Base-by-base conservation (phyloP, 2,329 filamentous ascomycete species). In the Trichoderma polysporum region DNA sequence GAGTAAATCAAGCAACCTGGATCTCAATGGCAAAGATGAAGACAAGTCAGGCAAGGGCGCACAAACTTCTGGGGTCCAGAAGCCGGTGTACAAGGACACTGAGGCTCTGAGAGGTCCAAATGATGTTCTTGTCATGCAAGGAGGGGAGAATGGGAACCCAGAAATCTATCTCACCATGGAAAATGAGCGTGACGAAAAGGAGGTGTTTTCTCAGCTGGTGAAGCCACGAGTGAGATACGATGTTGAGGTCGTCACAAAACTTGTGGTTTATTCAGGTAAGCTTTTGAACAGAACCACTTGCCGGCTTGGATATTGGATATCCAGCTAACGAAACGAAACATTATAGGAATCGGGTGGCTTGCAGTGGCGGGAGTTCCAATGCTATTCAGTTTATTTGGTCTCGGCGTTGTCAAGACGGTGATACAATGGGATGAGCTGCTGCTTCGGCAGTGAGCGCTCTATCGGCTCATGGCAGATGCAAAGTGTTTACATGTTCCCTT, bases 231-330 rank as follows among this genome's bases (percentile, higher is more conserved):
- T 97, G 68, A 85, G 94, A 72, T 99, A 98, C 75, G 95, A 99
- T 79, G 94, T 98, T n/a, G 95, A 99, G 79, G 94, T 99, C 45
- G 91, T 99, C 41, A 98, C 95, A 5, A 98, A 97, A 80, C 79
- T 99, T 68, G 91, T 99, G 73, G 93, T 99, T 27, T 99, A 99
- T 81, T 86, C 91, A 68, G 95, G 94, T 93, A 81, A 78, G 88
- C 74, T 19, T 53, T 68, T 64, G 41, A 57, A 41, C 15, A 50
- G 8, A 31, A 25, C 22, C 29, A 29, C 29, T 60, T 17, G 22
- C 25, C 15, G 10, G 39, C 15, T 12, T 25, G 50, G 59, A 58
- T 49, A 67, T 62, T 53, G 66, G 47, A 63, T 15, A 39, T 41
- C 15, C 10, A 56, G 58, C 69, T 72, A 69, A 71, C 37, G 4